Evolutionary conservation across 2,329 filamentous ascomycete species (phyloP).

Genomic region (Phialocephala subalpina): DNA sequence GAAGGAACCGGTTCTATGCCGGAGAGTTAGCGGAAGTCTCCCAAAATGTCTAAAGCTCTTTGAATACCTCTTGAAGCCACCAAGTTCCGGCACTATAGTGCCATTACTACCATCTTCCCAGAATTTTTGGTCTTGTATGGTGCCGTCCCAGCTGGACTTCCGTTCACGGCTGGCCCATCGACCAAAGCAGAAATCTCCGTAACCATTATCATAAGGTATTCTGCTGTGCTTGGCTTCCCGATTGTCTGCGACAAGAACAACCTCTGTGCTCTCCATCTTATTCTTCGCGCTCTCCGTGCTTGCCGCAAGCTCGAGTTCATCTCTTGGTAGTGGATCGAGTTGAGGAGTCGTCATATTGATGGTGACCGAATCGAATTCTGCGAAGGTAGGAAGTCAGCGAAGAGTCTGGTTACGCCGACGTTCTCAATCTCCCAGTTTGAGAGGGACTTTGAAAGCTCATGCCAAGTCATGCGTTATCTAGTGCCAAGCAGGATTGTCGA

Average conservation of each 20-base stretch:
- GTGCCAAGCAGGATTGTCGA: too few species aligned
- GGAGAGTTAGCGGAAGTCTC: not conserved
- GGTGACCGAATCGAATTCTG: too few species aligned
- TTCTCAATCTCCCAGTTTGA: too few species aligned
- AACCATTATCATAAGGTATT: constrained; percentile 2
- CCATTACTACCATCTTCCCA: not conserved
- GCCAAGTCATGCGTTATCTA: too few species aligned
- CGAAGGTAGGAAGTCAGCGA: too few species aligned
- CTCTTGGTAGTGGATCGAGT: too few species aligned
- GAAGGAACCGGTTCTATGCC: not conserved
- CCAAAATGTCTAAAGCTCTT: not conserved
- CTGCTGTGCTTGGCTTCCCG: not conserved
- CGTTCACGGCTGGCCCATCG: not conserved
- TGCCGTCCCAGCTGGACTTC: not conserved
- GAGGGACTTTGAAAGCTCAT: too few species aligned
- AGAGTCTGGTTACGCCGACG: too few species aligned
- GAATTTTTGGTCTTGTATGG: not conserved
- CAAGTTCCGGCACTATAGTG: not conserved
- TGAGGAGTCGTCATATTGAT: too few species aligned
- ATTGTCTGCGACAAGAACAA: not conserved
- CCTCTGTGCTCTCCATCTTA: not conserved
- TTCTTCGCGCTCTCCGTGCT: too few species aligned
- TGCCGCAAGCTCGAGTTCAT: too few species aligned
- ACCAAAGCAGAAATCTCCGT: not conserved
- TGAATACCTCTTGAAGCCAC: not conserved